Evolutionary conservation across 2,329 filamentous ascomycete genomes (phyloP).

Genomic region (Colletotrichum kahawae): DNA sequence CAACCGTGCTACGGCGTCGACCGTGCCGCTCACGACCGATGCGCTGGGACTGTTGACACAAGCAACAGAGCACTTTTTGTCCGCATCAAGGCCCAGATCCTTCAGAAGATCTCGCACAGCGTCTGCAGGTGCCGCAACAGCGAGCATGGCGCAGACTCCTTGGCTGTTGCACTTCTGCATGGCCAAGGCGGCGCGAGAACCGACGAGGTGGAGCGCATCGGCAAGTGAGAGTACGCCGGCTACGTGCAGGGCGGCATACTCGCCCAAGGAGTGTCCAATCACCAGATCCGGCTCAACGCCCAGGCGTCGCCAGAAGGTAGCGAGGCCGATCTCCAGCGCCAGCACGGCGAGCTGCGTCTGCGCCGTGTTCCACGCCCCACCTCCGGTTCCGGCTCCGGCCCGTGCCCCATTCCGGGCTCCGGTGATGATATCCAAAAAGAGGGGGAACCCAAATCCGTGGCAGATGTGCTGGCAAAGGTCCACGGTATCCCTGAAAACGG

Average conservation of each 20-base stretch:
- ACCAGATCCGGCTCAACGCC: conserved; percentile 33
- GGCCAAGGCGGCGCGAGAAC: conserved; percentile 60
- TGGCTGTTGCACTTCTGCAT: not conserved
- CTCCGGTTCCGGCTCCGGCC: not conserved
- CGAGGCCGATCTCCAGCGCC: conserved; percentile 36
- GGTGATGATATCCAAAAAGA: conserved; percentile 43
- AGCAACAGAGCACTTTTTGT: conserved; percentile 29
- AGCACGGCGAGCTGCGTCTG: conserved; percentile 42
- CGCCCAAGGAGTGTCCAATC: conserved; percentile 41
- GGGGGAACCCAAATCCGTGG: conserved; percentile 37
- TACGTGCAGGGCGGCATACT: conserved; percentile 37
- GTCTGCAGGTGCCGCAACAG: not conserved
- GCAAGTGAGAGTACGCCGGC: conserved; percentile 31
- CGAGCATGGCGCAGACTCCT: not conserved
- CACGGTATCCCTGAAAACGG: conserved; percentile 35
- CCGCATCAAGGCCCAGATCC: not conserved
- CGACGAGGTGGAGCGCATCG: conserved; percentile 63
- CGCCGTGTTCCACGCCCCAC: not conserved
- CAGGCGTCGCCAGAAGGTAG: conserved; percentile 32
- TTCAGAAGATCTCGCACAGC: not conserved
- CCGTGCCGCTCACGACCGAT: conserved; percentile 62
- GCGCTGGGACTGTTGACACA: conserved; percentile 70
- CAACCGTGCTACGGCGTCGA: not conserved
- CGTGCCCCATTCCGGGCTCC: not conserved
- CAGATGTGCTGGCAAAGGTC: conserved; percentile 35